Evolutionary conservation across 2,329 filamentous ascomycete genomes (phyloP).

Genomic region (Monosporascus ibericus): DNA sequence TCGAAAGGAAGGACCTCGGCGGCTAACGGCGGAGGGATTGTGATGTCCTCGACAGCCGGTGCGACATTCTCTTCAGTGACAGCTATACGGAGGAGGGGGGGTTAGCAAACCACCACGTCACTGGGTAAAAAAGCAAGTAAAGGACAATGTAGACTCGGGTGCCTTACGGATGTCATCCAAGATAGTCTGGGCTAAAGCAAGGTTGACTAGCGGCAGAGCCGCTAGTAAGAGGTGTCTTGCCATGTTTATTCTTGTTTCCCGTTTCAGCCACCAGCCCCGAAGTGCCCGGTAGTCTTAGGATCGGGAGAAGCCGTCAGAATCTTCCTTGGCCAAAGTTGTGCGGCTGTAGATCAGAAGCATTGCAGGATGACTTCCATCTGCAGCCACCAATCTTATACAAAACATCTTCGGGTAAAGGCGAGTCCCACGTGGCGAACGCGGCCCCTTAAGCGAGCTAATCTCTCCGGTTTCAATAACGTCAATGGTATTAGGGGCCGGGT

Average conservation of each 20-base stretch:
- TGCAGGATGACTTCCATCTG: no score
- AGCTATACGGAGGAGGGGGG: slow-evolving; percentile 3
- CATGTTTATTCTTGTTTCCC: background rate
- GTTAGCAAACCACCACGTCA: slow-evolving; percentile 6
- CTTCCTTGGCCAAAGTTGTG: no score
- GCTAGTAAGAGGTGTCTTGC: slow-evolving; percentile 6
- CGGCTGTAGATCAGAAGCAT: no score
- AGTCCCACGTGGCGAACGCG: no score
- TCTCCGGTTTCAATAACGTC: no score
- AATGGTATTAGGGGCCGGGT: no score
- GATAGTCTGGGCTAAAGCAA: slow-evolving; percentile 12
- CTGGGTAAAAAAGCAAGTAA: background rate
- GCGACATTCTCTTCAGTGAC: slow-evolving; percentile 8
- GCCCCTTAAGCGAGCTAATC: no score
- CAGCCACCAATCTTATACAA: no score
- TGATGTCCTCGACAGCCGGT: slow-evolving; percentile 11
- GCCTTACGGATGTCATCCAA: slow-evolving; percentile 9
- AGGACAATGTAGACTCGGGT: background rate
- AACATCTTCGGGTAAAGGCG: no score
- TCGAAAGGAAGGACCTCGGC: slow-evolving; percentile 11
- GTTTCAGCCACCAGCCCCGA: no score
- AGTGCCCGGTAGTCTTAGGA: no score
- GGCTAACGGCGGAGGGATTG: slow-evolving; percentile 4
- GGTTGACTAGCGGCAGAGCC: slow-evolving; percentile 12
- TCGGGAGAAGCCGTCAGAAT: no score